A percentile compares a stretch with the other conserved stretches of the same genome.
phyloP scores from a whole-genome alignment of 148 eudicot species.

The Linanthus parryae region DNA sequence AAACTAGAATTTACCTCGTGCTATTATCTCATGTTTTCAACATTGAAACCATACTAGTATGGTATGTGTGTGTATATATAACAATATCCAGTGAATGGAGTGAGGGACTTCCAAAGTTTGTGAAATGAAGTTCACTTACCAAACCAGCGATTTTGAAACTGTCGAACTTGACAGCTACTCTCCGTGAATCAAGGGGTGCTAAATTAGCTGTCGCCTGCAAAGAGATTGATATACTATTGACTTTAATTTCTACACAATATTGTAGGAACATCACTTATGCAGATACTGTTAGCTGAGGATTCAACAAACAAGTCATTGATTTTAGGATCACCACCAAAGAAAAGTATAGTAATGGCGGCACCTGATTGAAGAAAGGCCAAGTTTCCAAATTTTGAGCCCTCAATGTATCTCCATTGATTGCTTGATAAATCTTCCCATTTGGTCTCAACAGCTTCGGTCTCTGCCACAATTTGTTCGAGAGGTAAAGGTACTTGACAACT shows the following conservation, averaged over 20 bases:
- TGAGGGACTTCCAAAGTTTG: too few species aligned
- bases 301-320: neutral
- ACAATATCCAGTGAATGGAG: too few species aligned
- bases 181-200: constrained; percentile 28
- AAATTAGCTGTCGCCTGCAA: constrained; percentile 41
- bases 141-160: constrained; percentile 29
- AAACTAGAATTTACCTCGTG: too few species aligned
- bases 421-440: constrained; percentile 58
- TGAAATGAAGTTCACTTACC: constrained; percentile 11
- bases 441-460: constrained; percentile 79
- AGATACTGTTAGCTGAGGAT: too few species aligned
- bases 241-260: neutral
- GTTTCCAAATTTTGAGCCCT: constrained; percentile 87
- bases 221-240: neutral
- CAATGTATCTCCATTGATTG: constrained; percentile 72
- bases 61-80: too few species aligned
- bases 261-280: neutral
- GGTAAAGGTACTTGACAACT: too few species aligned
- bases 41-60: too few species aligned
- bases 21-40: too few species aligned
- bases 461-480: constrained; percentile 32
- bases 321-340: neutral
- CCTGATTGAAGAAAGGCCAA: constrained; percentile 88
- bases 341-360: too few species aligned
- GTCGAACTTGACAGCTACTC: constrained; percentile 40